A percentile compares a stretch with the other conserved stretches of the same genome.
phyloP scores from a whole-genome alignment of 441 rosid species.

The Brassica balearica region DNA sequence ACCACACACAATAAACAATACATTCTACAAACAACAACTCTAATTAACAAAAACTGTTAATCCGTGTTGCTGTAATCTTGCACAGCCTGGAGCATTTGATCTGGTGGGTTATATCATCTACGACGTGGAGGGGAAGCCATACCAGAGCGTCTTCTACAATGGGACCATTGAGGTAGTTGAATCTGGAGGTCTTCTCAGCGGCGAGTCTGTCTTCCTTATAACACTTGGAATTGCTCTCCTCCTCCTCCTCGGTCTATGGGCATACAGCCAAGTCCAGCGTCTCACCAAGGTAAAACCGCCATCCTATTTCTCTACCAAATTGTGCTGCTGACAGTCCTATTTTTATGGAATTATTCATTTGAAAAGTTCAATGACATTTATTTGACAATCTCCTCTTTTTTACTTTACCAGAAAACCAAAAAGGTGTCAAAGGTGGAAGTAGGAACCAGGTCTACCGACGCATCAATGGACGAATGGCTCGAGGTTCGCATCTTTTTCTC shows the following conservation, averaged over 20 bases:
- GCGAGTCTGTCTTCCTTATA: conserved; percentile 89
- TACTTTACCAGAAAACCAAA: conserved; percentile 73
- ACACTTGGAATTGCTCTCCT: conserved; percentile 90
- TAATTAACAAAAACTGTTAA: not conserved
- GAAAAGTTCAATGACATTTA: not conserved
- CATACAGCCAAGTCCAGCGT: conserved; percentile 80
- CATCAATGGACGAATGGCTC: conserved; percentile 94
- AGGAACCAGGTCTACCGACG: conserved; percentile 85
- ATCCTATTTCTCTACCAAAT: not conserved
- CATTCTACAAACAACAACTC: not conserved
- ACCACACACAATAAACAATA: not conserved
- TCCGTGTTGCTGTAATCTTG: not conserved
- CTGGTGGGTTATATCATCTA: conserved; percentile 87
- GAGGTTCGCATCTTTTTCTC: conserved; percentile 54
- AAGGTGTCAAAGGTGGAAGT: conserved; percentile 91
- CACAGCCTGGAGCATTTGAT: conserved; percentile 95
- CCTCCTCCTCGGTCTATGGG: conserved; percentile 84
- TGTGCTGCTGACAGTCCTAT: not conserved
- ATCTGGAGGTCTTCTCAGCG: conserved; percentile 79
- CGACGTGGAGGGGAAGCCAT: conserved; percentile 82
- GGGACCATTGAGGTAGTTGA: conserved; percentile 96
- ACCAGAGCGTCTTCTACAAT: conserved; percentile 82
- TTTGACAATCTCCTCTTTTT: conserved; percentile 34
- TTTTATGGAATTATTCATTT: not conserved
- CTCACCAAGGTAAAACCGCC: conserved; percentile 70